Percentiles rank a stretch among this genome's conserved stretches.
These are phyloP conservation scores for Claviceps sorghi DNA, from an alignment of 2,329 filamentous ascomycete genomes.

Conservation along the genomic window DNA sequence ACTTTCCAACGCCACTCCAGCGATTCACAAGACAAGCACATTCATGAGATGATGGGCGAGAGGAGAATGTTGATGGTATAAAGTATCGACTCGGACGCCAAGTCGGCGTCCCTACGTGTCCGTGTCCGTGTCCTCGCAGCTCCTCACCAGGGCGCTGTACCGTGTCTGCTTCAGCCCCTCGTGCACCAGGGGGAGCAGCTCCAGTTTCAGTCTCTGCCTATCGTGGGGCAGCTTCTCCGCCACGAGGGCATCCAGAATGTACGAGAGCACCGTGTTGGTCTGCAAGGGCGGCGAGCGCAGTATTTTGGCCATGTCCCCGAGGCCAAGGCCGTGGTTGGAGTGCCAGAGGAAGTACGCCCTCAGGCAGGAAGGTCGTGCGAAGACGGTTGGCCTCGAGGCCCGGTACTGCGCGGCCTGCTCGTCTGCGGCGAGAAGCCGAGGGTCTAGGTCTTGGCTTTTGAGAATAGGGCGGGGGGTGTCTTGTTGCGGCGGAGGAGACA, in stretches of 20 bases:
- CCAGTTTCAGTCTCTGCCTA: conserved; percentile 26
- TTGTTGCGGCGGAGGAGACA: background rate
- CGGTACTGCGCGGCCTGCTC: conserved; percentile 23
- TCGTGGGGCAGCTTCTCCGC: conserved; percentile 37
- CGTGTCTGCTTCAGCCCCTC: conserved; percentile 5
- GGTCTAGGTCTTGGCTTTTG: conserved; percentile 16
- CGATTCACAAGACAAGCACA: too few species aligned
- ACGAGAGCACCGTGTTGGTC: conserved; percentile 37
- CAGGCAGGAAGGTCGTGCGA: conserved; percentile 22
- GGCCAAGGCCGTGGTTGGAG: conserved; percentile 30
- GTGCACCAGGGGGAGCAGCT: conserved; percentile 26
- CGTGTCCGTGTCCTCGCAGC: conserved; percentile 6
- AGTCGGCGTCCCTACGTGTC: background rate
- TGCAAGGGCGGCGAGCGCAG: conserved; percentile 47
- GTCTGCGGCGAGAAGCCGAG: conserved; percentile 30
- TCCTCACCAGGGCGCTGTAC: conserved; percentile 16
- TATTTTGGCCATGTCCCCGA: conserved; percentile 35
- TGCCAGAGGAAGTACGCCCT: conserved; percentile 54
- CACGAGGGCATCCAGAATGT: conserved; percentile 43
- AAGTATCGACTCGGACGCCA: too few species aligned
- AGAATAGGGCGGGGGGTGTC: background rate
- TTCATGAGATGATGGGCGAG: too few species aligned
- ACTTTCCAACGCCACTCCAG: too few species aligned
- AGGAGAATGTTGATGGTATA: too few species aligned
- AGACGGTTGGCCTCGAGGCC: conserved; percentile 12